These are phyloP conservation scores for Primulina huaijiensis DNA, from an alignment of 257 asterid genomes.

Conservation along the genomic window DNA sequence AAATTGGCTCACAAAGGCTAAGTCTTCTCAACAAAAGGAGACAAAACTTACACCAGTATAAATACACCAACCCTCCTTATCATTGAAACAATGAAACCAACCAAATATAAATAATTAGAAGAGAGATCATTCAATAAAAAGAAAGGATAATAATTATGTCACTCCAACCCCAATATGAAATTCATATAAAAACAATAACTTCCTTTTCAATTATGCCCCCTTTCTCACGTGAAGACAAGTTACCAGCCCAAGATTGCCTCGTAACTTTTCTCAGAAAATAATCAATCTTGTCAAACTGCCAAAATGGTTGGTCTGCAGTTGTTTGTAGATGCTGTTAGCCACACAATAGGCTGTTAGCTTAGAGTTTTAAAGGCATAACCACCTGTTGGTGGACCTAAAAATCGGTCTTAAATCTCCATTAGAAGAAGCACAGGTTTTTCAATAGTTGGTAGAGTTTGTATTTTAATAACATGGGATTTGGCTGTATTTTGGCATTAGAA, in stretches of 20 bases:
- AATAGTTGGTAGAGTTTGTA: slow-evolving; percentile 30
- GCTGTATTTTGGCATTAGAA: slow-evolving; percentile 1
- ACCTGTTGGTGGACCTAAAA: slow-evolving; percentile 83
- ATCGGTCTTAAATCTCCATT: slow-evolving; percentile 34
- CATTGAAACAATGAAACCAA: slow-evolving; percentile 77
- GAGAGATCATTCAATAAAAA: slow-evolving; percentile 32
- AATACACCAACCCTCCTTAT: slow-evolving; percentile 51
- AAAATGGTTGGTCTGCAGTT: slow-evolving; percentile 24
- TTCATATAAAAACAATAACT: slow-evolving; percentile 27
- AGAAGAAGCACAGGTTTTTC: slow-evolving; percentile 25
- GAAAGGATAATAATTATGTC: slow-evolving; percentile 38
- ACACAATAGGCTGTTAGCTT: slow-evolving; percentile 33
- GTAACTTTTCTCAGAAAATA: slow-evolving; percentile 28
- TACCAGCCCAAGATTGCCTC: slow-evolving; percentile 33
- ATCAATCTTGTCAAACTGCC: slow-evolving; percentile 17
- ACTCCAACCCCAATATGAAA: slow-evolving; percentile 27
- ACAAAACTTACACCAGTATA: slow-evolving; percentile 48
- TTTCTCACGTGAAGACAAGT: slow-evolving; percentile 65
- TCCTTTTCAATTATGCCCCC: slow-evolving; percentile 42
- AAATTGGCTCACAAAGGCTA: slow-evolving; percentile 39
- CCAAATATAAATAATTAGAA: slow-evolving; percentile 29
- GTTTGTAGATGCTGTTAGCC: slow-evolving; percentile 28
- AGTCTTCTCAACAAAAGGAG: slow-evolving; percentile 39
- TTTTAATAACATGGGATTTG: background rate
- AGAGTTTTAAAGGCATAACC: slow-evolving; percentile 49